Evolutionary conservation across 768 basidiomycete genomes (phyloP).

Genomic region (Pleurotus citrinopileatus): DNA sequence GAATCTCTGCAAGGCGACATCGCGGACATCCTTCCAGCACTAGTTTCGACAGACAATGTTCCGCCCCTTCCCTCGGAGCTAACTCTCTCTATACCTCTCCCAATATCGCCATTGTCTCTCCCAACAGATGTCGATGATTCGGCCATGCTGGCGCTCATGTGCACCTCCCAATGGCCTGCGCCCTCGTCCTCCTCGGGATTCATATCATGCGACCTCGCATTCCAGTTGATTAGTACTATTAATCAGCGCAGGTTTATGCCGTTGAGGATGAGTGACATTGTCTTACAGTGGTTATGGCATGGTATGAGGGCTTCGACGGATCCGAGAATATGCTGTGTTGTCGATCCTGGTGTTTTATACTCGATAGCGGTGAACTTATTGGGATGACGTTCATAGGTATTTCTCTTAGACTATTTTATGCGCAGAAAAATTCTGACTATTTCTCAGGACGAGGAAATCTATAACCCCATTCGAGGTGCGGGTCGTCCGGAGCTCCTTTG

Average conservation of each 20-base stretch:
- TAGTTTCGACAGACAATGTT: background rate
- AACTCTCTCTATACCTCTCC: background rate
- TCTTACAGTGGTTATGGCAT: background rate
- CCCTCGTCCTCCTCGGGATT: background rate
- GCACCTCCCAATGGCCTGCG: background rate
- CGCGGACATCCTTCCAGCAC: background rate
- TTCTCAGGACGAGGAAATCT: no score
- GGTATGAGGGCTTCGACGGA: background rate
- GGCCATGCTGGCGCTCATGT: background rate
- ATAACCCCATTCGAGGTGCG: no score
- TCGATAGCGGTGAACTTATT: background rate
- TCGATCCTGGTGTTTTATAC: background rate
- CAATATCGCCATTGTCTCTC: background rate
- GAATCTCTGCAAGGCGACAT: background rate
- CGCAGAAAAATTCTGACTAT: no score
- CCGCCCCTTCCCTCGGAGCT: background rate
- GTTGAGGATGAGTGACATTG: constrained; percentile 3
- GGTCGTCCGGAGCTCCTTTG: no score
- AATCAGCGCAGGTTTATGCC: constrained; percentile 7
- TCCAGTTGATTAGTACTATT: background rate
- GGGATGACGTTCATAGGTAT: no score
- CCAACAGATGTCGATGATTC: background rate
- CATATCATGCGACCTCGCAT: constrained; percentile 5
- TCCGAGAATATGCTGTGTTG: background rate
- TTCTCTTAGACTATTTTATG: no score